phyloP scores from a whole-genome alignment of 495 filamentous ascomycete genomes.

The Aspergillus affinis region DNA sequence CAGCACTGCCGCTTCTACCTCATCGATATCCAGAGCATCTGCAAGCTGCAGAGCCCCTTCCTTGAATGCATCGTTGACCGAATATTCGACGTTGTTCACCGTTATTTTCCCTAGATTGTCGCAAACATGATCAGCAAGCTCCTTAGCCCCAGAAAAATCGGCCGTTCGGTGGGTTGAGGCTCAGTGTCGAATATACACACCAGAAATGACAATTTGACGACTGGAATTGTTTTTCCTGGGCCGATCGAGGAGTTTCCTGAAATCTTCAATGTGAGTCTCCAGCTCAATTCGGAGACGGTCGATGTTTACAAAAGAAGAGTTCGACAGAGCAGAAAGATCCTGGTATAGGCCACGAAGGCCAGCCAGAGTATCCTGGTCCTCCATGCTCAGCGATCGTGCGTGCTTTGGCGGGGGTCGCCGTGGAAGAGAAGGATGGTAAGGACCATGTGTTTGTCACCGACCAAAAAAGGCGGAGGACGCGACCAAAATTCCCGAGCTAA shows the following conservation, averaged over 20 bases:
- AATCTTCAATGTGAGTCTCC: constrained; percentile 65
- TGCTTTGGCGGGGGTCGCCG: constrained; percentile 22
- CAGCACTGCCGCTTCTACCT: constrained; percentile 74
- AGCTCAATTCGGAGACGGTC: constrained; percentile 66
- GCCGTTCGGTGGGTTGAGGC: neutral
- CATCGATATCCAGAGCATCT: constrained; percentile 86
- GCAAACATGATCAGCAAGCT: constrained; percentile 33
- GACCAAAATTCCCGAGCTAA: constrained; percentile 40
- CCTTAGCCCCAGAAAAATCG: neutral
- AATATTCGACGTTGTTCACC: constrained; percentile 68
- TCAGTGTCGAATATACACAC: constrained; percentile 29
- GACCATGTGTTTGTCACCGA: constrained; percentile 30
- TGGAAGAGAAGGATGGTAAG: constrained; percentile 23
- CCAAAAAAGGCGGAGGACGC: constrained; percentile 41
- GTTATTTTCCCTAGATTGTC: constrained; percentile 62
- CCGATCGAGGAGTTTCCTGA: constrained; percentile 76
- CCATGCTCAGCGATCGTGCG: constrained; percentile 49
- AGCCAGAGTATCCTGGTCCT: constrained; percentile 60
- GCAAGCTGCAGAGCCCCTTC: constrained; percentile 75
- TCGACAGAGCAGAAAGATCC: constrained; percentile 68
- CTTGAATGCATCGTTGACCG: constrained; percentile 84
- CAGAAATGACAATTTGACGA: constrained; percentile 56
- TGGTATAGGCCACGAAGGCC: constrained; percentile 73
- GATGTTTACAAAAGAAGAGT: constrained; percentile 58
- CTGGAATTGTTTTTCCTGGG: constrained; percentile 67